Conservation (phyloP, 768 basidiomycete species). For the Trametes sanguinea region DNA sequence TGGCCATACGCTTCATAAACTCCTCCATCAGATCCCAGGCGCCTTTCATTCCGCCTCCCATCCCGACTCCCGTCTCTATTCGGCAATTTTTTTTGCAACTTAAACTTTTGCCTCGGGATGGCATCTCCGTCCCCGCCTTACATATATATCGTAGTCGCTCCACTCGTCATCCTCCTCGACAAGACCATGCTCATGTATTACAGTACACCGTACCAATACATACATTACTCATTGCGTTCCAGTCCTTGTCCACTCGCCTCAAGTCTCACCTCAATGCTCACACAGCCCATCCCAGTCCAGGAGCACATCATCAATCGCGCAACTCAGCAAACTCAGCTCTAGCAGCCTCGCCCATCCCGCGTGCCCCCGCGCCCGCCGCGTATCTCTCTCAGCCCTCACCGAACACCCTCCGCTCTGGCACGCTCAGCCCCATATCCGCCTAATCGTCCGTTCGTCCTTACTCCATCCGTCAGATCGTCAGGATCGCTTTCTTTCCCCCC, state of each 20-base stretch:
- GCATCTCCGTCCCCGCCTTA: not conserved
- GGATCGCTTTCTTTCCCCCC: constrained; percentile 5
- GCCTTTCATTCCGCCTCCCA: not conserved
- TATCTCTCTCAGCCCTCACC: not conserved
- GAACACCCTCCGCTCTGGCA: constrained; percentile 2
- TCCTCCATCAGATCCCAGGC: not conserved
- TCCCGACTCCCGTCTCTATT: constrained; percentile 4
- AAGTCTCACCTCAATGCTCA: too few species aligned
- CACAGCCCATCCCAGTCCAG: too few species aligned
- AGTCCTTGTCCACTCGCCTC: too few species aligned
- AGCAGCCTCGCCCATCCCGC: not conserved
- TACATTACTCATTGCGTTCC: too few species aligned
- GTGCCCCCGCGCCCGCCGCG: not conserved
- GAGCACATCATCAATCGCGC: too few species aligned
- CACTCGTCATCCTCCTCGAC: too few species aligned
- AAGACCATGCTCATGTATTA: too few species aligned
- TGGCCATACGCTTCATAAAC: not conserved
- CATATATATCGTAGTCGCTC: not conserved
- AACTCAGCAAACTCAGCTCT: too few species aligned
- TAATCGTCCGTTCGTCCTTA: constrained; percentile 12
- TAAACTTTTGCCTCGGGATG: constrained; percentile 14
- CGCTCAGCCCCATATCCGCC: constrained; percentile 14
- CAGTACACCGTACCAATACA: too few species aligned
- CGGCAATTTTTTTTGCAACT: constrained; percentile 15
- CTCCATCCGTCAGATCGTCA: constrained; percentile 21